phyloP scores from a whole-genome alignment of 805 yeast genomes.

The Candida nonsorbophila region DNA sequence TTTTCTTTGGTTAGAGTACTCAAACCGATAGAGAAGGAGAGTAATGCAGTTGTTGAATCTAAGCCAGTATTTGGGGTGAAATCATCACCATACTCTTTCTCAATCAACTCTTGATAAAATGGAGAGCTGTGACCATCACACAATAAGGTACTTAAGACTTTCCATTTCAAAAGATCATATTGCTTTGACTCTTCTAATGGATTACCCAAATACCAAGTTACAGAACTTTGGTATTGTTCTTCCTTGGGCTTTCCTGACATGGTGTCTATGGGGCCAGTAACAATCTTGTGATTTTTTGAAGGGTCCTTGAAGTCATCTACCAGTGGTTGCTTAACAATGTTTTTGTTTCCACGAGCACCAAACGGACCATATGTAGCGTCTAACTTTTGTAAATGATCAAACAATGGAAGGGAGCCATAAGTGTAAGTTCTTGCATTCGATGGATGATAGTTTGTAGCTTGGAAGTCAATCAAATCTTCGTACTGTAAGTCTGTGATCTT shows the following conservation, averaged over 20 bases:
- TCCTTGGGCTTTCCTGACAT: conserved; percentile 52
- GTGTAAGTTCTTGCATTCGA: conserved; percentile 83
- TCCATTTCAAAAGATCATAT: conserved; percentile 68
- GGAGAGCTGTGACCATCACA: conserved; percentile 93
- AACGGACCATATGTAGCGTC: conserved; percentile 45
- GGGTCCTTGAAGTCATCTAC: conserved; percentile 14
- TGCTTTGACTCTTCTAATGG: conserved; percentile 49
- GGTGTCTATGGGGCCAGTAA: conserved; percentile 72
- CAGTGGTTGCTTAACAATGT: conserved; percentile 39
- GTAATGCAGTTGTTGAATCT: conserved; percentile 72
- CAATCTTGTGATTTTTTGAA: conserved; percentile 6
- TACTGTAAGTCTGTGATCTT: conserved; percentile 70
- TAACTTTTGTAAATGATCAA: conserved; percentile 53
- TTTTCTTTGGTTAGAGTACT: conserved; percentile 59
- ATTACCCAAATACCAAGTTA: conserved; percentile 84
- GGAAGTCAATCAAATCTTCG: conserved; percentile 75
- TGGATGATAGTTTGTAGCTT: conserved; percentile 75
- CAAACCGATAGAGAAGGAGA: conserved; percentile 78
- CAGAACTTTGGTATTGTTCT: conserved; percentile 70
- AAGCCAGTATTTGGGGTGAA: conserved; percentile 84
- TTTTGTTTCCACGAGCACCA: conserved; percentile 40
- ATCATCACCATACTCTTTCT: conserved; percentile 78
- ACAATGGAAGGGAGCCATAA: conserved; percentile 73
- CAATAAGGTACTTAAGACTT: conserved; percentile 62
- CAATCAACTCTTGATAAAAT: conserved; percentile 80